Evolutionary conservation across 345 rosid genomes (phyloP).

Genomic region (Atalantia buxifolia): DNA sequence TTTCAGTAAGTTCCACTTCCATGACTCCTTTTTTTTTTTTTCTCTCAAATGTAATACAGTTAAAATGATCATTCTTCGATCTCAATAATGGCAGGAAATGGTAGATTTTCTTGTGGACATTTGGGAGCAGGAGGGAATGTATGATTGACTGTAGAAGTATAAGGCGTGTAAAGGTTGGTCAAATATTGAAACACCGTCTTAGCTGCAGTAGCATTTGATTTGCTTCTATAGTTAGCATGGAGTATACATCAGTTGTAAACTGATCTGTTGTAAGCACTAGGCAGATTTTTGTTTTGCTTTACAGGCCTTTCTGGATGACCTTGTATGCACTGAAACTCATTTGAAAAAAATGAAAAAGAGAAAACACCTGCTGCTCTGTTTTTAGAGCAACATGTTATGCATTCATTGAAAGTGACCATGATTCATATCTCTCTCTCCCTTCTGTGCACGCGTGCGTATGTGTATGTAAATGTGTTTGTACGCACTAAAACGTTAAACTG

Average conservation of each 20-base stretch:
- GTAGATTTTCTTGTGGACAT: conserved; percentile 85
- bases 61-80: neutral
- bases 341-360: neutral
- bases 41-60: neutral
- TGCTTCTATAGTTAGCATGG: conserved; percentile 2
- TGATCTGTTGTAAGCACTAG: conserved; percentile 11
- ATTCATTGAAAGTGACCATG: neutral
- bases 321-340: neutral
- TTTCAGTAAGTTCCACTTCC: conserved; percentile 44
- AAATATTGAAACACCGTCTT: conserved; percentile 5
- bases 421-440: neutral
- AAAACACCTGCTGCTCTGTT: neutral
- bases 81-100: conserved; percentile 64
- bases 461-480: neutral
- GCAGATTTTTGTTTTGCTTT: conserved; percentile 3
- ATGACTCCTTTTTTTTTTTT: neutral
- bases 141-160: conserved; percentile 44
- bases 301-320: neutral
- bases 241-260: conserved; percentile 11
- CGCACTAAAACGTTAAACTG: neutral
- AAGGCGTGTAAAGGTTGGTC: conserved; percentile 23
- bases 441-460: no score
- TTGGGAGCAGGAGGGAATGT: conserved; percentile 93
- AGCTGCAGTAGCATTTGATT: conserved; percentile 9
- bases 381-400: neutral